Evolutionary conservation across 1,284 basidiomycete species (phyloP), one percentile per base, ranked within the genome.

Genomic region (Neonothopanus nambi): DNA sequence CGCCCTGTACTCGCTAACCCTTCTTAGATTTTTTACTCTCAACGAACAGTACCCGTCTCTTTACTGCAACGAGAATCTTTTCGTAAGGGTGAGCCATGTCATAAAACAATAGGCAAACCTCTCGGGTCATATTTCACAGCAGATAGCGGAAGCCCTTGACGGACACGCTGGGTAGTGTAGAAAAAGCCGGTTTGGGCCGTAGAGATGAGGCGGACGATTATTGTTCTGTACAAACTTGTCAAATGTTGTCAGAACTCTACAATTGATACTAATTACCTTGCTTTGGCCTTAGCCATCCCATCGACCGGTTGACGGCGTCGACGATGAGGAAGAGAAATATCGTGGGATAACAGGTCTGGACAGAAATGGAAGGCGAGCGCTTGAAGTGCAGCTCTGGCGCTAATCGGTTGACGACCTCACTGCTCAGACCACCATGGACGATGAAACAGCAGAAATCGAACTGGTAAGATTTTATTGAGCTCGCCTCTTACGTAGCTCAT

Each of bases 131-230:
- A 95, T 71, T 95, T 95, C 63, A 95, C 88, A 35, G 89, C 85
- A 33, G 88, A 83, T 53, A 95, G 74, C 68, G 81, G 87, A 20
- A 89, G 82, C 3, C 82, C 86, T 62, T 82, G 69, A 28, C 93
- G 79, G 45, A 87, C 71, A 20, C 92, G 80, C 59, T 85, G 80
- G 3, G 88, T 89, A 9, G 91, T 91, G 72, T 95, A 95, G 70
- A 94, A 94, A 73, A 82, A 93, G 15, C 93, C 93, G 1, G 92
- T 94, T 68, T 92, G 87, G 1, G 93, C 93, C 1, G 91, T 93
- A 13, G 92, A 95, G 52, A 95, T 85, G 61, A 95, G 78, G 47
- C 91, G 87, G 49, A 95, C 85, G 55, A 95, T 85, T 54, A 94
- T 71, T 1, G 89, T 93, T 68, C 93, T 95, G 24, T 18, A 9